phyloP scores from a whole-genome alignment of 768 basidiomycete genomes.

The Tulasnella sp. region DNA sequence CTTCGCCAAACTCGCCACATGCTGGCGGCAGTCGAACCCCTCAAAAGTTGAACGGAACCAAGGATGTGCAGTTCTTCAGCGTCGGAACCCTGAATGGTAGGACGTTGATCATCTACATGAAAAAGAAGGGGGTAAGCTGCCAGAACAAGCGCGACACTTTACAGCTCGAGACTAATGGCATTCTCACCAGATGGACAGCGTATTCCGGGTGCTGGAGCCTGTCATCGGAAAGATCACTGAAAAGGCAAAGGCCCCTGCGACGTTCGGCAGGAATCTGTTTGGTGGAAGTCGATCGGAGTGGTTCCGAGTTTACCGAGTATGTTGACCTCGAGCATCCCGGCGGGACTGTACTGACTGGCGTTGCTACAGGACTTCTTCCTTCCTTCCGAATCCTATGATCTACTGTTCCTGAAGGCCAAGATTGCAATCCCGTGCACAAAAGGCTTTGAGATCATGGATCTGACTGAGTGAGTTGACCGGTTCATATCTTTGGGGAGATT shows the following conservation, averaged over 20 bases:
- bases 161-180: not conserved
- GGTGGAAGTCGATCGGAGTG: slow-evolving; percentile 86
- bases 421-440: slow-evolving; percentile 92
- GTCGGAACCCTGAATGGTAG: slow-evolving; percentile 85
- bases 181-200: slow-evolving; percentile 67
- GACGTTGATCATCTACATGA: slow-evolving; percentile 93
- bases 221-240: slow-evolving; percentile 89
- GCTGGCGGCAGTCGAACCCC: slow-evolving; percentile 75
- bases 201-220: slow-evolving; percentile 97
- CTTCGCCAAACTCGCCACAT: slow-evolving; percentile 68
- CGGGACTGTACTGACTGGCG: not conserved
- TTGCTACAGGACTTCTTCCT: slow-evolving; percentile 76
- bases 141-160: not conserved
- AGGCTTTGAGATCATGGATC: slow-evolving; percentile 97
- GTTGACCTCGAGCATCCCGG: slow-evolving; percentile 27
- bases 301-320: slow-evolving; percentile 87
- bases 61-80: slow-evolving; percentile 95
- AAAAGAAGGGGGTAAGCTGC: slow-evolving; percentile 78
- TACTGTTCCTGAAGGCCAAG: slow-evolving; percentile 91
- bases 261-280: slow-evolving; percentile 72
- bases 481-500: slow-evolving; percentile 1
- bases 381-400: slow-evolving; percentile 85
- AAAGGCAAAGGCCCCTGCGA: slow-evolving; percentile 67
- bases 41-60: slow-evolving; percentile 86
- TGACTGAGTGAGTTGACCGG: slow-evolving; percentile 71